Evolutionary conservation across 495 filamentous ascomycete species (phyloP).

Genomic region (Delitschia confertaspora): DNA sequence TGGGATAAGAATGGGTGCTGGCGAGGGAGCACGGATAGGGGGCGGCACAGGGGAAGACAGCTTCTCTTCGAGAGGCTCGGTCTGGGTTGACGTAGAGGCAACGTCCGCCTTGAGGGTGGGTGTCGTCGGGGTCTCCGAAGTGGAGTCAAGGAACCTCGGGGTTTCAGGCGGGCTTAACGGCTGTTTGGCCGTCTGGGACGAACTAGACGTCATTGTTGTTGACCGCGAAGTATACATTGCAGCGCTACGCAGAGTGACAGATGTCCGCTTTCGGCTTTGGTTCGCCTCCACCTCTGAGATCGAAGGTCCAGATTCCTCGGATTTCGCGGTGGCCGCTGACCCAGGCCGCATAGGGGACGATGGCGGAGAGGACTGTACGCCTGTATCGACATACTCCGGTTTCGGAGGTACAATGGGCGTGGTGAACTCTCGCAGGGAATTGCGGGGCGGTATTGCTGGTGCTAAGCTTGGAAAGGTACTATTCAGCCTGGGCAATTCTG

Average conservation of each 20-base stretch:
- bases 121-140: constrained; percentile 30
- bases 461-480: constrained; percentile 6
- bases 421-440: constrained; percentile 5
- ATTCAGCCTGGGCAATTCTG: constrained; percentile 9
- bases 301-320: constrained; percentile 31
- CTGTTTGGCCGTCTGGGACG: constrained; percentile 62
- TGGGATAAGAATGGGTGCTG: constrained; percentile 42
- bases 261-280: constrained; percentile 56
- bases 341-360: constrained; percentile 51
- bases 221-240: too few relatives aligned
- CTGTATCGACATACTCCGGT: constrained; percentile 57
- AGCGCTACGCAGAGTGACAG: too few relatives aligned
- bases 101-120: constrained; percentile 31
- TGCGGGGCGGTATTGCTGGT: constrained; percentile 2
- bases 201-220: constrained; percentile 63
- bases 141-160: constrained; percentile 38
- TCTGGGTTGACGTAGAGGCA: constrained; percentile 63
- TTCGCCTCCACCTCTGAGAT: constrained; percentile 57
- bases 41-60: constrained; percentile 24
- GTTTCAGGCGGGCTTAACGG: constrained; percentile 61
- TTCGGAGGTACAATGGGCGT: constrained; percentile 2
- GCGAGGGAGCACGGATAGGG: constrained; percentile 28
- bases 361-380: constrained; percentile 74
- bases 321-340: constrained; percentile 3
- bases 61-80: constrained; percentile 41